Conservation (phyloP, 169 alveolate species). For the Eimeria necatrix region DNA sequence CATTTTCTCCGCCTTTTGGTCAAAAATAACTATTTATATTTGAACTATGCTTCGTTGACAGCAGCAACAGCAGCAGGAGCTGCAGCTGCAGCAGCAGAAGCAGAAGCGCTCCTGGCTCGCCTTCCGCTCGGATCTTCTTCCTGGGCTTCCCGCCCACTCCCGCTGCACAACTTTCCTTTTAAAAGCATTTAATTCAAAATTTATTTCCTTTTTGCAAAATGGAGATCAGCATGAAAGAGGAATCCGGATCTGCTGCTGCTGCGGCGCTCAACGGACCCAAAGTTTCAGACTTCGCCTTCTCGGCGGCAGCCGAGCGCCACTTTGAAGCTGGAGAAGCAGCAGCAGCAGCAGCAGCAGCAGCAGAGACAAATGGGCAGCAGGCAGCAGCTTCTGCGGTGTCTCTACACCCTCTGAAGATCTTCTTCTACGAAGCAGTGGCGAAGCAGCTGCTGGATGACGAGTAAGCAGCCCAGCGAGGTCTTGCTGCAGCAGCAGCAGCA, state of each 20-base stretch:
- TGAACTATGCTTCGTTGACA: too few relatives aligned
- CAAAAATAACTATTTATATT: too few relatives aligned
- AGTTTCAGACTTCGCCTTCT: neutral
- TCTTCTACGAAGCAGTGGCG: slow-evolving; percentile 43
- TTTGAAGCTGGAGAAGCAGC: neutral
- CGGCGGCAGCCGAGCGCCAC: neutral
- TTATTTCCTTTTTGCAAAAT: neutral
- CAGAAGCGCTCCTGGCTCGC: neutral
- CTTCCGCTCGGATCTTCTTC: too few relatives aligned
- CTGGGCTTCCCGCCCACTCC: too few relatives aligned
- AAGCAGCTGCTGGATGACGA: slow-evolving; percentile 54
- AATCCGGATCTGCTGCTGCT: neutral
- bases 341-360: neutral
- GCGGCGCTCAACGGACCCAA: neutral
- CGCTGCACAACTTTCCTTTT: neutral
- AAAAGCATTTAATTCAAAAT: neutral
- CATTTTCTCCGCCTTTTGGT: too few relatives aligned
- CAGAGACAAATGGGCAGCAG: neutral
- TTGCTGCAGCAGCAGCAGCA: neutral
- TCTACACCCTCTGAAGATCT: slow-evolving; percentile 22
- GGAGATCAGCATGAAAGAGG: slow-evolving; percentile 40
- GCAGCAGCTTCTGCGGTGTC: neutral
- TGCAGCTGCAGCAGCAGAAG: slow-evolving; percentile 34
- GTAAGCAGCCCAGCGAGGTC: slow-evolving; percentile 21
- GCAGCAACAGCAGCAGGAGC: neutral